Evolutionary conservation across 345 rosid genomes (phyloP).

Genomic region (Odontarrhena argentea): DNA sequence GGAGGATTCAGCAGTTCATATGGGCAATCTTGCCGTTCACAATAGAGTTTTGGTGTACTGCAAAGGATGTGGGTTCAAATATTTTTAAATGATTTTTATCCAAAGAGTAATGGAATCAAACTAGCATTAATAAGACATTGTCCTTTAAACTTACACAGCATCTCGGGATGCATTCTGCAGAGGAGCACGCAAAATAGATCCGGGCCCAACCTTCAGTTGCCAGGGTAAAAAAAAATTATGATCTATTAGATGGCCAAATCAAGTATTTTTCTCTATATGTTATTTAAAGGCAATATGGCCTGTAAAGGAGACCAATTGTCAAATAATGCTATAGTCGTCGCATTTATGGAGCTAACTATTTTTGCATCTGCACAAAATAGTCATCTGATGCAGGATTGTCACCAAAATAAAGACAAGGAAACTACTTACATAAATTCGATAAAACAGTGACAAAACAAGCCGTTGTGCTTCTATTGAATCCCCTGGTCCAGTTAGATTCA

Average conservation of each 20-base stretch:
- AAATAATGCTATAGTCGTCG: slow-evolving; percentile 11
- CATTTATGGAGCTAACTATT: slow-evolving; percentile 22
- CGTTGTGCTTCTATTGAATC: slow-evolving; percentile 93
- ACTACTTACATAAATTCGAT: slow-evolving; percentile 79
- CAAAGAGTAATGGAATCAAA: slow-evolving; percentile 12
- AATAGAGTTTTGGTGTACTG: slow-evolving; percentile 88
- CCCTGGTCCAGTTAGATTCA: slow-evolving; percentile 93
- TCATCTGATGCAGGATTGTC: slow-evolving; percentile 25
- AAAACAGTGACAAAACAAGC: slow-evolving; percentile 88
- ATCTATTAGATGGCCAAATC: slow-evolving; percentile 22
- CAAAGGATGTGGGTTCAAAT: slow-evolving; percentile 33
- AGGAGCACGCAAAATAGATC: slow-evolving; percentile 91
- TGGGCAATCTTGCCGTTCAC: slow-evolving; percentile 82
- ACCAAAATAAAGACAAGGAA: slow-evolving; percentile 23
- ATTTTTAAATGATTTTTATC: slow-evolving; percentile 14
- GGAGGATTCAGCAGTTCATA: slow-evolving; percentile 86
- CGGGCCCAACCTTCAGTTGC: slow-evolving; percentile 81
- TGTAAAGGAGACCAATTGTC: slow-evolving; percentile 10
- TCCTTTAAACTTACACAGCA: slow-evolving; percentile 67
- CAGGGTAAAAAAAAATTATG: slow-evolving; percentile 20
- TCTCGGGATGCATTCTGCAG: slow-evolving; percentile 74
- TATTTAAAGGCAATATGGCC: slow-evolving; percentile 16
- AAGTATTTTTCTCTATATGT: slow-evolving; percentile 19
- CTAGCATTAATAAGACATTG: slow-evolving; percentile 24
- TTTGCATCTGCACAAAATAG: slow-evolving; percentile 21